A percentile compares a stretch with the other conserved stretches of the same genome.
These are phyloP conservation scores for Penicillium alfredii DNA, from an alignment of 495 filamentous ascomycete species.

Conservation along the genomic window DNA sequence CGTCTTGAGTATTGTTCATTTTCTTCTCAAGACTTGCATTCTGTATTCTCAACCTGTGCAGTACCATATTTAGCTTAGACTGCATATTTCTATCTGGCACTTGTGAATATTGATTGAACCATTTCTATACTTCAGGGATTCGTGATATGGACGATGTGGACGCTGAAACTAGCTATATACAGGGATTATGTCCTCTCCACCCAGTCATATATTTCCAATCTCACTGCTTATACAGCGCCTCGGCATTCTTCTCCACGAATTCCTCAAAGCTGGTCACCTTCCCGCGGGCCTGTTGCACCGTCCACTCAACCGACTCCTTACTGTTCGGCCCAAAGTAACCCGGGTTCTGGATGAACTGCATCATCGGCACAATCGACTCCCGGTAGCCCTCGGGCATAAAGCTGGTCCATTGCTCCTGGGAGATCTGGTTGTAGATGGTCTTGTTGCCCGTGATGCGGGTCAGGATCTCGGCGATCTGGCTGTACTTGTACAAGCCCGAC, in stretches of 20 bases:
- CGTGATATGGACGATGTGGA: too few species aligned
- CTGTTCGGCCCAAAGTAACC: constrained; percentile 43
- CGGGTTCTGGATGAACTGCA: constrained; percentile 32
- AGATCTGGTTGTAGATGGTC: constrained; percentile 39
- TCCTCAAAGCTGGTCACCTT: constrained; percentile 43
- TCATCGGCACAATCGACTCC: constrained; percentile 31
- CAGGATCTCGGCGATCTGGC: constrained; percentile 32
- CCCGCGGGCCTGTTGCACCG: constrained; percentile 30
- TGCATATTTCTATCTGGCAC: too few species aligned
- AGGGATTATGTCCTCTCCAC: too few species aligned
- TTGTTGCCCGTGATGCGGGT: constrained; percentile 41
- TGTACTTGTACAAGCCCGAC: constrained; percentile 26
- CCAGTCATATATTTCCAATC: too few species aligned
- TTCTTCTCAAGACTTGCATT: too few species aligned
- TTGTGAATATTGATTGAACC: too few species aligned
- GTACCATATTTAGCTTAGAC: too few species aligned
- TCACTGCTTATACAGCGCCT: background rate
- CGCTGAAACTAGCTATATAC: too few species aligned
- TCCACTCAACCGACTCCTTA: constrained; percentile 36
- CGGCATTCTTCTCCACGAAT: constrained; percentile 27
- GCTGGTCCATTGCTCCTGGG: constrained; percentile 29
- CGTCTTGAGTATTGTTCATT: too few species aligned
- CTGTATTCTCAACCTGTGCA: too few species aligned
- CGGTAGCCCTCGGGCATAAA: constrained; percentile 19
- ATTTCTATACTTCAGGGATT: too few species aligned